Conservation (phyloP, 208 protist genomes). For the Wallacemonas sp. region DNA sequence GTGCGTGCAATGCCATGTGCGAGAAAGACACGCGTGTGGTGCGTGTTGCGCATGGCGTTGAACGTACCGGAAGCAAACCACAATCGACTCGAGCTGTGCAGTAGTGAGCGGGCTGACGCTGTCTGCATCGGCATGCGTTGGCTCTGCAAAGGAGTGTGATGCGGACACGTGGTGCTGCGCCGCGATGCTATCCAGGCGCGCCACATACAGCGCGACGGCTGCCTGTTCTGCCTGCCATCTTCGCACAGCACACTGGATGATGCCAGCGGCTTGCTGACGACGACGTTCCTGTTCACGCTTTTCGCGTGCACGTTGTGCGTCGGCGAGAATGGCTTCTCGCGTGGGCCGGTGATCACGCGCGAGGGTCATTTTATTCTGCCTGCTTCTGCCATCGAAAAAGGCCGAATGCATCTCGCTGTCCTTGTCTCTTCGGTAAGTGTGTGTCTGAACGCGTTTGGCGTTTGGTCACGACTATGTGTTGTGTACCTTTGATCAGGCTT, state of each 20-base stretch:
- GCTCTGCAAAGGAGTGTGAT: background rate
- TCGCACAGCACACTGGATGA: conserved; percentile 50
- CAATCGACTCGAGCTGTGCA: conserved; percentile 24
- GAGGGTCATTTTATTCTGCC: conserved; percentile 56
- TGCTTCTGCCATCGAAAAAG: conserved; percentile 70
- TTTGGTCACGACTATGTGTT: too few species aligned
- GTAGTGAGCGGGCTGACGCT: background rate
- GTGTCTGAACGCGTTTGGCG: too few species aligned
- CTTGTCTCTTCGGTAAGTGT: background rate
- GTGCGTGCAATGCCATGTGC: background rate
- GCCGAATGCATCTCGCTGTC: conserved; percentile 29
- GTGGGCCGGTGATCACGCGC: conserved; percentile 62
- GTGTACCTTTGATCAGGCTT: too few species aligned
- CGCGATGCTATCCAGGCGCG: conserved; percentile 4
- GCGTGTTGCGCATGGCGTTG: conserved; percentile 20
- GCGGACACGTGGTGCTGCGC: background rate
- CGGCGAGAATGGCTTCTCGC: conserved; percentile 42
- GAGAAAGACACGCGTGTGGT: conserved; percentile 5
- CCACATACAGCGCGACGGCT: conserved; percentile 22
- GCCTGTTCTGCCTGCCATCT: conserved; percentile 33
- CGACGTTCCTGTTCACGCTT: conserved; percentile 45
- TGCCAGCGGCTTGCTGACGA: conserved; percentile 29
- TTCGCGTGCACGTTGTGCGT: conserved; percentile 51
- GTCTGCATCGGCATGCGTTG: background rate
- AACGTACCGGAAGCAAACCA: conserved; percentile 37